phyloP scores from a whole-genome alignment of 768 basidiomycete species.

The Boletus subcaerulescens region DNA sequence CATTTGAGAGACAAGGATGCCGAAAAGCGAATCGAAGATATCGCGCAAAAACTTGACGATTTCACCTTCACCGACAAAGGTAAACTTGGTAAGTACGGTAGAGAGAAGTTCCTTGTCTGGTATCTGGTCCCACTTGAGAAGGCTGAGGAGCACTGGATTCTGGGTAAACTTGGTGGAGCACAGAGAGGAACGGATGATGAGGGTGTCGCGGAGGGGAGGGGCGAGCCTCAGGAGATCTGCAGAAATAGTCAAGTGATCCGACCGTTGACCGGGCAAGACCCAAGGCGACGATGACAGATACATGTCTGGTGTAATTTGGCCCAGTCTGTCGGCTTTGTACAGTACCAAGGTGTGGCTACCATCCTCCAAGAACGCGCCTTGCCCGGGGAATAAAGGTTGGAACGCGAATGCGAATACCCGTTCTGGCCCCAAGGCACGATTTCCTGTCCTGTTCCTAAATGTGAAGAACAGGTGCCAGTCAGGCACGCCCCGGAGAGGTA shows the following conservation, averaged over 20 bases:
- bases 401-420: conserved; percentile 91
- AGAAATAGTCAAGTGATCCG: conserved; percentile 57
- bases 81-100: conserved; percentile 76
- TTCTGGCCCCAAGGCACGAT: conserved; percentile 51
- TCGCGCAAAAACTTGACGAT: conserved; percentile 90
- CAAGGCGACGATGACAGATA: conserved; percentile 74
- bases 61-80: conserved; percentile 91
- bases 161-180: conserved; percentile 93
- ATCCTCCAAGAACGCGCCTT: conserved; percentile 80
- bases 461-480: conserved; percentile 94
- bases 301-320: conserved; percentile 56
- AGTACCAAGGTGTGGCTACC: conserved; percentile 83
- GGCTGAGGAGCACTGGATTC: conserved; percentile 75
- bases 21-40: conserved; percentile 92
- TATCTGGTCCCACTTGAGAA: conserved; percentile 80
- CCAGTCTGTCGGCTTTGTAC: conserved; percentile 75
- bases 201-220: conserved; percentile 69
- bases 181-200: conserved; percentile 82
- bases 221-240: conserved; percentile 63
- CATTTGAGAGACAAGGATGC: conserved; percentile 71
- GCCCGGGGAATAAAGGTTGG: conserved; percentile 79
- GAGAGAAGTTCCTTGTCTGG: conserved; percentile 61
- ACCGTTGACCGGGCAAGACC: conserved; percentile 50
- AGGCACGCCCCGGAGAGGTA: conserved; percentile 65
- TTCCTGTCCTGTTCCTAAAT: conserved; percentile 71